Conservation (phyloP, 2,329 filamentous ascomycete genomes). For the Fusarium citri region DNA sequence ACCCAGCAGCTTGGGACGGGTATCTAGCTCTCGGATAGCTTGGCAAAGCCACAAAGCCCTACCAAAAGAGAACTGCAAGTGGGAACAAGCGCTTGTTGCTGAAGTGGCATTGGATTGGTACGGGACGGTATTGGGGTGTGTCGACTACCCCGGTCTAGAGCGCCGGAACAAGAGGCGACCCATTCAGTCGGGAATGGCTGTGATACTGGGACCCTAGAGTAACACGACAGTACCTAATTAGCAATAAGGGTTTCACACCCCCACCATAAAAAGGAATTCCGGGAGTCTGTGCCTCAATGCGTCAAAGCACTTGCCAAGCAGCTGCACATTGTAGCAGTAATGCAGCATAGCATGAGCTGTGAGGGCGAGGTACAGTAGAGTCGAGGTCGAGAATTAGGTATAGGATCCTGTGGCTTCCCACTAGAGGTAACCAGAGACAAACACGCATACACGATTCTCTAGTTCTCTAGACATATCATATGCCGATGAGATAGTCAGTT, state of each 20-base stretch:
- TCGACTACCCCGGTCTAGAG: constrained; percentile 28
- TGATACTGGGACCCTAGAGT: constrained; percentile 19
- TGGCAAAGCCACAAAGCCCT: constrained; percentile 41
- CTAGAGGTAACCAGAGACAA: constrained; percentile 13
- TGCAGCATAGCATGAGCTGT: background rate
- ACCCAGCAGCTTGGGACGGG: constrained; percentile 49
- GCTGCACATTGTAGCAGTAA: background rate
- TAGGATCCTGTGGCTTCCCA: constrained; percentile 26
- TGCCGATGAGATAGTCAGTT: constrained; percentile 1
- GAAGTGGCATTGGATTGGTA: constrained; percentile 26
- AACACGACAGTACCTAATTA: background rate
- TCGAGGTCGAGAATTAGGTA: constrained; percentile 1
- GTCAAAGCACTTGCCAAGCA: background rate
- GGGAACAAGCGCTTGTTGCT: constrained; percentile 28
- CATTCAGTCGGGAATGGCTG: constrained; percentile 33
- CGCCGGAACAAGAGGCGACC: constrained; percentile 34
- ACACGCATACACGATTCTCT: constrained; percentile 19
- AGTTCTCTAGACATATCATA: constrained; percentile 11
- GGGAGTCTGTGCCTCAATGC: background rate
- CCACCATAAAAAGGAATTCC: constrained; percentile 2
- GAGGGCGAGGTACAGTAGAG: background rate
- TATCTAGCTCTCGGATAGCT: constrained; percentile 46
- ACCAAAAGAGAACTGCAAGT: constrained; percentile 28
- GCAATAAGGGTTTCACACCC: constrained; percentile 10
- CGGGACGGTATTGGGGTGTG: constrained; percentile 27